Percentiles rank a stretch among this genome's conserved stretches.
Conservation (phyloP, 345 rosid genomes). For the Salix brachista region DNA sequence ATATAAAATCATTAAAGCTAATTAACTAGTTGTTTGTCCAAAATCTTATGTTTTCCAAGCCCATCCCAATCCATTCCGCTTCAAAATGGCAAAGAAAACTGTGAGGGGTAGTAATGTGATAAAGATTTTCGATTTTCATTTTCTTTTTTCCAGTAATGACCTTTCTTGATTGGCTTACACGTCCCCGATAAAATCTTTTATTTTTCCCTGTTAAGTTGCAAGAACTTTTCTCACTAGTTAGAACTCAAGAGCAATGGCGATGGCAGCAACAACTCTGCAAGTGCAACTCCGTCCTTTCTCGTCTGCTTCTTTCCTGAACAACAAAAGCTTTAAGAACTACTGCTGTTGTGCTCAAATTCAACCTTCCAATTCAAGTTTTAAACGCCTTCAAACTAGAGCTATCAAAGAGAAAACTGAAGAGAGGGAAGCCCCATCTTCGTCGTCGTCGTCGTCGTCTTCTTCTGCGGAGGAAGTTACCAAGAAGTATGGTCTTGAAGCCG, state of each 20-base stretch:
- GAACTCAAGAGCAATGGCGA: neutral
- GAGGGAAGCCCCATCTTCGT: conserved; percentile 27
- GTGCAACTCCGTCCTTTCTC: conserved; percentile 26
- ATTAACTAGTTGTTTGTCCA: too few species aligned
- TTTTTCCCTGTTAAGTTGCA: neutral
- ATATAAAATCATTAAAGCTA: too few species aligned
- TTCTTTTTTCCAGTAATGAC: neutral
- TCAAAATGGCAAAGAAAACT: neutral
- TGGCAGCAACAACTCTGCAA: conserved; percentile 47
- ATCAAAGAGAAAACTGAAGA: conserved; percentile 53
- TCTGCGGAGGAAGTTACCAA: conserved; percentile 68
- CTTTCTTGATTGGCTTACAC: neutral
- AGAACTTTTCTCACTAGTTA: neutral
- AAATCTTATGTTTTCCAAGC: neutral
- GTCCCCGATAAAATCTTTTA: neutral
- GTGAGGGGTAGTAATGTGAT: conserved; percentile 2
- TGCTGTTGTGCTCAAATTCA: conserved; percentile 19
- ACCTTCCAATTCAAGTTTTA: conserved; percentile 25
- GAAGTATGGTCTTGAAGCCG: conserved; percentile 90
- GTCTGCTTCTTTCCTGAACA: conserved; percentile 19
- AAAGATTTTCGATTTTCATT: neutral
- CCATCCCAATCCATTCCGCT: neutral
- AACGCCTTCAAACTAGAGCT: conserved; percentile 50
- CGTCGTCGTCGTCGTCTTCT: conserved; percentile 23
- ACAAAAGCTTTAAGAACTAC: conserved; percentile 14